Base-by-base conservation (phyloP, 768 basidiomycete species). In the Leccinum olivaceopallidum region DNA sequence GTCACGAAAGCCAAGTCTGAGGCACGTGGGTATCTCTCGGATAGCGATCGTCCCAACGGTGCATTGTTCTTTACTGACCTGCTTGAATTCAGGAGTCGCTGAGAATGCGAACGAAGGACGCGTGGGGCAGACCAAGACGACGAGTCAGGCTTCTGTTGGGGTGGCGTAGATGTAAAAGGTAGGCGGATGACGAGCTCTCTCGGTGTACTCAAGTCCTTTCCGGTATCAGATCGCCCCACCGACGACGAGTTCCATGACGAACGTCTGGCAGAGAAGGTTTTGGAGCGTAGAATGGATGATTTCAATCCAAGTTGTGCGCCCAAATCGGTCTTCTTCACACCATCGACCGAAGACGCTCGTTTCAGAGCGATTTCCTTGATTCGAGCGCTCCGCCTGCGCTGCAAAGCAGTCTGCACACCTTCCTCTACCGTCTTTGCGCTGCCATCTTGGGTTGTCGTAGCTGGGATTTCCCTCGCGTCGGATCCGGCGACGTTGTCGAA, bases 101-200 rank as follows among this genome's bases (percentile, higher is more conserved):
- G 73, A 4, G 71, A 71, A 18, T 65, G 64, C 14, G 71, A 69
- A 42, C 73, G 71, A 36, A 70, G 68, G 52, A 71, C 63, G 34
- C 63, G 69, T 9, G 63, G 60, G 18, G 61, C 56, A 32, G 64
- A 63, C 63, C 63, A 58, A 14, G 47, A 22, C 8, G 30, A 24
- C 4, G 60, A 50, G 10, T 59, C 55, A 0, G 52, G 14, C 47
- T 60, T 60, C 54, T 61, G 47, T 7, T 58, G 58, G 22, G 69
- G 55, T 6, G 69, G 64, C 2, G 65, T 64, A 8, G 64, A 63
- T 14, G 63, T 28, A 39, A 74, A 74, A 5, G 72, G 72, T 16
- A 68, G 18, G 18, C 71, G 58, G 56, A 71, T 59, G n/a, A 63
- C 63, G 14, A 62, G 44, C 36, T 69, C 65, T 48, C 42, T 62